Base-by-base conservation (phyloP, 1,284 basidiomycete species). In the Sanghuangporus weigelae region DNA sequence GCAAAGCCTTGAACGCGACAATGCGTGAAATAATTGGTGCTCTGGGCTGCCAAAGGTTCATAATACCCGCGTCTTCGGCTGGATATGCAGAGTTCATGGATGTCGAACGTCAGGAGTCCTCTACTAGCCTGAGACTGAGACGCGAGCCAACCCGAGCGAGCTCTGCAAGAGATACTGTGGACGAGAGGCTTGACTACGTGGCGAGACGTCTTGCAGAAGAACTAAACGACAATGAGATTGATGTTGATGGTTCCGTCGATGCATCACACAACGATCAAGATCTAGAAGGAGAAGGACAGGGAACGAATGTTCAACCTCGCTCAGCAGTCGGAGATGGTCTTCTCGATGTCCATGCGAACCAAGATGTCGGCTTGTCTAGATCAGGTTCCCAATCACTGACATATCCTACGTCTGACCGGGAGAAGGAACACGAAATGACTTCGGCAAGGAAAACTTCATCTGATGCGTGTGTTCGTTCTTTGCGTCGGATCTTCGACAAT, bases 1-100 rank as follows among this genome's bases (percentile, higher is more conserved):
- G 8, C n/a, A 11, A 35, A 64, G 64, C 60, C n/a, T 35, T 68
- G 6, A 65, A 69, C 39, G 40, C 66, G 2, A 68, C 71, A 2
- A 70, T 74, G 36, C 61, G 67, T 14, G 73, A 74, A 50, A 68
- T 73, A 7, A 67, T 66, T 23, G 58, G 60, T 19, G 67, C 68
- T 11, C 63, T 73, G 19, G 70, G 66, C 14, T 68, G 67, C n/a
- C 60, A 63, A 35, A 64, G 68, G n/a, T 57, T 69, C 44, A 51
- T 60, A 21, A 62, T 64, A 10, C 51, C 60, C 1, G 21, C 58
- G 4, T 58, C 62, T 8, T 59, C 68, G 31, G 59, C 61, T 2
- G 67, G 60, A 8, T 68, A 68, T 44, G 59, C 49, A 7, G 66
- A 68, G 49, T 68, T 53, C 51, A 64, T 69, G 67, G 67, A 69